Evolutionary conservation across 2,329 filamentous ascomycete genomes (phyloP).

Genomic region (Ampelomyces quisqualis): DNA sequence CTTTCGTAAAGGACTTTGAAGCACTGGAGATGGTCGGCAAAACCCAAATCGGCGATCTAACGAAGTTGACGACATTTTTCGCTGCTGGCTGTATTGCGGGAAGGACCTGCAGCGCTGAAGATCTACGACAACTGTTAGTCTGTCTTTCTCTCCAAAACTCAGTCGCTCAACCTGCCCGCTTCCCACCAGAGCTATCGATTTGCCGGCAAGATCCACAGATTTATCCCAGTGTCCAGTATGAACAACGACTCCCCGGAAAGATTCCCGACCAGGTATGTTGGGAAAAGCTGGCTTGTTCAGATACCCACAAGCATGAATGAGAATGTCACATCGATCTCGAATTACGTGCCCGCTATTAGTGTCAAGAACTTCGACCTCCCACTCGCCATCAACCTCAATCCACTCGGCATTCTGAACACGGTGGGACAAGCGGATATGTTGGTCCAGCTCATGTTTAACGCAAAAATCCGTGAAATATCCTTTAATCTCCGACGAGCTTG

Average conservation of each 20-base stretch:
- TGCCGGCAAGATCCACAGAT: slow-evolving; percentile 47
- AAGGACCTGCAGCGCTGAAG: slow-evolving; percentile 53
- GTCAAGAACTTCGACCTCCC: slow-evolving; percentile 22
- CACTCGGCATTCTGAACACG: slow-evolving; percentile 24
- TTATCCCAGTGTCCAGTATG: slow-evolving; percentile 56
- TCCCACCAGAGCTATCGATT: slow-evolving; percentile 53
- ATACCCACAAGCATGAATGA: slow-evolving; percentile 22
- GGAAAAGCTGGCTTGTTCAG: slow-evolving; percentile 12
- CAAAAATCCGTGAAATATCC: slow-evolving; percentile 40
- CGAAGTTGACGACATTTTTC: slow-evolving; percentile 47
- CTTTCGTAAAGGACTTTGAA: background rate
- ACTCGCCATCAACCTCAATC: slow-evolving; percentile 26
- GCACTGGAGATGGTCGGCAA: slow-evolving; percentile 5
- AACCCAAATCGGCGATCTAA: slow-evolving; percentile 50
- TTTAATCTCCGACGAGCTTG: slow-evolving; percentile 40
- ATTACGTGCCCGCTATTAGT: background rate
- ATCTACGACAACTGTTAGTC: background rate
- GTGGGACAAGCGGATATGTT: slow-evolving; percentile 22
- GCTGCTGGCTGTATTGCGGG: slow-evolving; percentile 45
- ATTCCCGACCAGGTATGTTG: slow-evolving; percentile 38
- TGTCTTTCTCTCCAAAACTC: background rate
- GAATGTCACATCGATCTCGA: slow-evolving; percentile 20
- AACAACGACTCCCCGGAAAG: slow-evolving; percentile 52
- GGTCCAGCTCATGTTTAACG: slow-evolving; percentile 32
- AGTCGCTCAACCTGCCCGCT: slow-evolving; percentile 30